Evolutionary conservation across 495 filamentous ascomycete genomes (phyloP), one percentile per base, ranked within the genome.

Genomic region (Sporormia fimetaria): DNA sequence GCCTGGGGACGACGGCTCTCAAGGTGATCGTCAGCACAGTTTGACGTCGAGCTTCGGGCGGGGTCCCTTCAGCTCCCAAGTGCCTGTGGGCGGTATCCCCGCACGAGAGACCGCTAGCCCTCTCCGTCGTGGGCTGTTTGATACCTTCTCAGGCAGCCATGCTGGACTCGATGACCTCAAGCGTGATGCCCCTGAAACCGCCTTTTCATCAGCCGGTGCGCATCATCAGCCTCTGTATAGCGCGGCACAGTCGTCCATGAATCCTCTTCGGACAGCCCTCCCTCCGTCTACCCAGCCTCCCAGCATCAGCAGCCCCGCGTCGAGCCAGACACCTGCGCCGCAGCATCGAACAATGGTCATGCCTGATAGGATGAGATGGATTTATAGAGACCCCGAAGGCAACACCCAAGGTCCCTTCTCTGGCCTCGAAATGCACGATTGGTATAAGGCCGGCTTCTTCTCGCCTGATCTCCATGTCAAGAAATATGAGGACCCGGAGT

Each of bases 371-470:
- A 98, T 98, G 81, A 74, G 87, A 49, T 98, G 90, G 90, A 88
- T 94, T 21, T 98, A 98, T 55, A 77, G 87, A 21, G 90, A 98
- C 59, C 90, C 92, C 3, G 81, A 88, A 58, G 87, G 88, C 27
- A 77, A 80, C 31, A 78, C 82, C 23, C 90, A 96, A 61, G 90
- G 90, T 0, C 90, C 90, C 3, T 98, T 86, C 68, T 92, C 83
- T 26, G 90, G 90, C 3, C 67, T 98, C 33, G 90, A 96, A 60
- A 98, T 98, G 90, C 87, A 98, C 54, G 90, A 98, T 53, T 98
- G 90, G 90, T 98, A 94, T 64, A 94, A 95, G 62, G 92, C 85
- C 32, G 86, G 87, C 30, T 98, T 95, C 67, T 98, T 98, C 63
- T 90, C 85, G 7, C 75, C 86, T 0, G 88, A 98, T 44, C 70